Percentiles rank a stretch among this genome's conserved stretches.
These are phyloP conservation scores for Wickerhamomyces rabaulensis DNA, from an alignment of 805 yeast species.

Conservation along the genomic window DNA sequence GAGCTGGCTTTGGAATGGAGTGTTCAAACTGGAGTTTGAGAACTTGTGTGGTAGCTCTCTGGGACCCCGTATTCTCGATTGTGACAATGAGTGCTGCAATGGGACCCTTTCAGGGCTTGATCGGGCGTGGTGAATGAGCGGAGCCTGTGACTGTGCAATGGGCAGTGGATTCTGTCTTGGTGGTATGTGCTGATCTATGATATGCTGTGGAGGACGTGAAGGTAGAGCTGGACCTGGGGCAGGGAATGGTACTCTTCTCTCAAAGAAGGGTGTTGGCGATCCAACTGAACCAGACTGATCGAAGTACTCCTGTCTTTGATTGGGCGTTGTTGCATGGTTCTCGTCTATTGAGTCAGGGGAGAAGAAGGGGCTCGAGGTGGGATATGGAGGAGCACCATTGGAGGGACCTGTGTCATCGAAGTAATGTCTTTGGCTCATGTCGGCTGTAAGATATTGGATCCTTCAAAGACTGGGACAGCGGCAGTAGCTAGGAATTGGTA, in stretches of 20 bases:
- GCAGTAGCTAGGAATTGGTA: neutral
- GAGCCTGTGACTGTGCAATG: neutral
- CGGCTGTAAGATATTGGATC: neutral
- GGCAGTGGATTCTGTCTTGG: neutral
- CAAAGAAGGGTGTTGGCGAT: neutral
- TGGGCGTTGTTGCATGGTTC: neutral
- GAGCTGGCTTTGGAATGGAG: neutral
- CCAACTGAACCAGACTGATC: neutral
- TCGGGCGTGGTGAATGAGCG: neutral
- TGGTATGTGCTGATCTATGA: conserved; percentile 14
- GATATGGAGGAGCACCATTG: conserved; percentile 3
- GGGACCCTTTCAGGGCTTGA: neutral
- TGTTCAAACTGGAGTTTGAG: neutral
- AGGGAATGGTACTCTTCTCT: neutral
- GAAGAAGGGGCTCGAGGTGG: neutral
- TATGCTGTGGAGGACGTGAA: conserved; percentile 17
- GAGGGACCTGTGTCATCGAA: neutral
- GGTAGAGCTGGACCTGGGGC: conserved; percentile 18
- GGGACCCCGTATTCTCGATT: conserved; percentile 16
- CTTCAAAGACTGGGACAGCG: neutral
- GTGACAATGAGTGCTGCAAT: conserved; percentile 1
- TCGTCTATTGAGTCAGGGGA: conserved; percentile 3
- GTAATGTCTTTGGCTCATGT: neutral
- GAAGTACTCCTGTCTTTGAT: neutral
- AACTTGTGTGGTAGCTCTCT: conserved; percentile 17